A percentile compares a stretch with the other conserved stretches of the same genome.
phyloP scores from a whole-genome alignment of 2,329 filamentous ascomycete genomes.

The Aspergillus thermomutatus region DNA sequence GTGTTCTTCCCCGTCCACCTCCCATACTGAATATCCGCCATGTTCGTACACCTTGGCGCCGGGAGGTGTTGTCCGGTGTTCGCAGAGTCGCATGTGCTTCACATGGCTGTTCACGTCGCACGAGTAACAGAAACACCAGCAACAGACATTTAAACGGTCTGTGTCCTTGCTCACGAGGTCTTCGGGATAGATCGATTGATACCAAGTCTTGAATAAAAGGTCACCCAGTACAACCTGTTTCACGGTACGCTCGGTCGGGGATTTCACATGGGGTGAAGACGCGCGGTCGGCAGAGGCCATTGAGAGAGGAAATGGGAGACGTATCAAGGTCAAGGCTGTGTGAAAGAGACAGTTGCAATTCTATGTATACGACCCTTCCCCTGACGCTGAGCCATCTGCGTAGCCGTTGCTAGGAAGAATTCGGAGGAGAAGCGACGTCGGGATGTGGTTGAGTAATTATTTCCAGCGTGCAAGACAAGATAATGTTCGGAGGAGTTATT shows the following conservation, averaged over 20 bases:
- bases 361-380: neutral
- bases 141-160: slow-evolving; percentile 78
- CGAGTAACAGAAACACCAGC: slow-evolving; percentile 91
- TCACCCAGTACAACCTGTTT: slow-evolving; percentile 82
- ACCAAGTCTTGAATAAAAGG: slow-evolving; percentile 84
- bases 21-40: slow-evolving; percentile 81
- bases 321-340: neutral
- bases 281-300: slow-evolving; percentile 28
- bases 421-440: neutral
- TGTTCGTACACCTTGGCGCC: slow-evolving; percentile 75
- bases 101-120: slow-evolving; percentile 38
- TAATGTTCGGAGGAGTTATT: neutral
- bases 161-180: slow-evolving; percentile 52
- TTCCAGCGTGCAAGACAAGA: neutral
- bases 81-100: slow-evolving; percentile 49
- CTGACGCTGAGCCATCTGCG: neutral
- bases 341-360: neutral
- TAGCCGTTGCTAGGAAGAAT: neutral
- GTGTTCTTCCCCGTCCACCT: slow-evolving; percentile 85
- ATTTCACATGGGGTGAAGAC: slow-evolving; percentile 25
- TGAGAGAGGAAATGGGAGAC: slow-evolving; percentile 2
- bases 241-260: slow-evolving; percentile 67
- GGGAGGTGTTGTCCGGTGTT: slow-evolving; percentile 53
- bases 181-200: slow-evolving; percentile 83
- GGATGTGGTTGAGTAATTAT: no score